Evolutionary conservation across 1,284 basidiomycete species (phyloP), one percentile per base, ranked within the genome.

Genomic region (Leccinum solheimii): DNA sequence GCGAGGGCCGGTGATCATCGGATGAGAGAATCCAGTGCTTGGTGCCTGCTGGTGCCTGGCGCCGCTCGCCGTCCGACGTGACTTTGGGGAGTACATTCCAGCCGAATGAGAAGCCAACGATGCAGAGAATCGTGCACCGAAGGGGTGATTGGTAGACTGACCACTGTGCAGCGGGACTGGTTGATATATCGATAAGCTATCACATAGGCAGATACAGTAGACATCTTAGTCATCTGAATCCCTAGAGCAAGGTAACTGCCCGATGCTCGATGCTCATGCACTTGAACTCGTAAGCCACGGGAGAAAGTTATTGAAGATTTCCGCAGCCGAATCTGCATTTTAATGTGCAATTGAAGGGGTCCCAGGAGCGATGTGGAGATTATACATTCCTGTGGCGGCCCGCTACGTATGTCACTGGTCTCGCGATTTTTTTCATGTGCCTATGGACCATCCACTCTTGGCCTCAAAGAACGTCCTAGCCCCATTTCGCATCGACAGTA

Each of bases 361-460:
- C 27, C 27, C 27, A 43, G n/a, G 3, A 32, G 32, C 30, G 30
- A 32, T 32, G 40, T 38, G n/a, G 43, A 19, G 10, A 45, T 45
- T 19, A 45, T 45, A 6, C 43, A 21, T 43, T 43, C 40, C 40
- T 43, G 16, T 63, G 63, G 56, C 58, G n/a, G 27, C 27, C 23
- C 9, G 40, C 30, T 40, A n/a, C n/a, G n/a, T 34, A 13, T 34
- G 32, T 34, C 32, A 34, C 5, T 13, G 11, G 32, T 13, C 32
- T 34, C 32, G 6, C 11, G 32, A 34, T 9, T 34, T 13, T 13
- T 34, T 34, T 34, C 32, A 13, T 34, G 32, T 34, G 32, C 32
- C 32, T 34, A 34, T 34, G 11, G 11, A 34, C 32, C 32, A 34
- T 34, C 32, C 32, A 30, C 30, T 30, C 32, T 32, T 32, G 32